A percentile compares a stretch with the other conserved stretches of the same genome.
These are phyloP conservation scores for Olyra latifolia DNA, from an alignment of 176 grass and related monocot genomes.

Conservation along the genomic window DNA sequence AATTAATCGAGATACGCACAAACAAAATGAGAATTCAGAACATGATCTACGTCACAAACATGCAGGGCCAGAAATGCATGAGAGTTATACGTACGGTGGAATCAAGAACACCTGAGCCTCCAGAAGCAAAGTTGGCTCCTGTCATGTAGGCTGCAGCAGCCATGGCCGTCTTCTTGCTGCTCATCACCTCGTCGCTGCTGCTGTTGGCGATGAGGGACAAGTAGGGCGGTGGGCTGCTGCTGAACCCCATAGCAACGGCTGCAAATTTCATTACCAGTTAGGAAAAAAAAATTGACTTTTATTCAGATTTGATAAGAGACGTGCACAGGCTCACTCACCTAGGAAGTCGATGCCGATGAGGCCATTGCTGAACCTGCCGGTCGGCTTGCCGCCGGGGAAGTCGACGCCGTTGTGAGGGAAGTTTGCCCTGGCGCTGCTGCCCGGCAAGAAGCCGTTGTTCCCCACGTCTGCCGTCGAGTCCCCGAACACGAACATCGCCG, in stretches of 20 bases:
- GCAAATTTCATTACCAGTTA: not conserved
- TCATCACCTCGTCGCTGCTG: not conserved
- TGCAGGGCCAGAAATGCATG: not conserved
- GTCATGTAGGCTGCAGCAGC: constrained; percentile 27
- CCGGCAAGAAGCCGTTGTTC: constrained; percentile 55
- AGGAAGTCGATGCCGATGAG: constrained; percentile 60
- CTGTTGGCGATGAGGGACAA: constrained; percentile 35
- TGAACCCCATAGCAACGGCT: constrained; percentile 63
- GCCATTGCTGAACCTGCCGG: constrained; percentile 83
- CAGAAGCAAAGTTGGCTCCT: constrained; percentile 78
- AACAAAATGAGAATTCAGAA: not conserved
- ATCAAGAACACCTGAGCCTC: constrained; percentile 77
- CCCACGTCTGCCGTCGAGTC: constrained; percentile 77
- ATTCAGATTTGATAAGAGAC: not conserved
- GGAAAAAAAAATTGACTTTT: not conserved
- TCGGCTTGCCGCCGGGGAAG: constrained; percentile 54
- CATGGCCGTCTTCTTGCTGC: not conserved
- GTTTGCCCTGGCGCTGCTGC: constrained; percentile 44
- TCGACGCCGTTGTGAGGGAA: constrained; percentile 80
- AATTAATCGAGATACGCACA: not conserved
- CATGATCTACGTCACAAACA: not conserved
- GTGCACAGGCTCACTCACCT: constrained; percentile 18
- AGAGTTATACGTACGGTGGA: constrained; percentile 47
- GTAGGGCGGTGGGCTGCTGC: constrained; percentile 62
- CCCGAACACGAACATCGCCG: constrained; percentile 70